A percentile compares a stretch with the other conserved stretches of the same genome.
phyloP scores from a whole-genome alignment of 163 green algal species.

The Scenedesmus sp. region DNA sequence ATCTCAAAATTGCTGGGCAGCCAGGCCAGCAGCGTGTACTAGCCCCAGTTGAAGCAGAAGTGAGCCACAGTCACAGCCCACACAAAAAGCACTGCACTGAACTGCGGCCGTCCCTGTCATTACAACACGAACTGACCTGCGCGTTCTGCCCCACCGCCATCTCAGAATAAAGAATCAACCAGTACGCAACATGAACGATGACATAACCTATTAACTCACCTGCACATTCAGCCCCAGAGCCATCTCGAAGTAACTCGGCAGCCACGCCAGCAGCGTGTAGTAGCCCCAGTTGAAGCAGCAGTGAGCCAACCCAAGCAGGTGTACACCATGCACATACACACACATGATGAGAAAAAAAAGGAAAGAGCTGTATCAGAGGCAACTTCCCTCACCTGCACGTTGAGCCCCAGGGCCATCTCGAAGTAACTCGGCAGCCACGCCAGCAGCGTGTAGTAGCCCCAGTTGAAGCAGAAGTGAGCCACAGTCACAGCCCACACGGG shows the following conservation, averaged over 20 bases:
- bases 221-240: slow-evolving; percentile 93
- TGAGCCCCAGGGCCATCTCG: slow-evolving; percentile 91
- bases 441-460: slow-evolving; percentile 96
- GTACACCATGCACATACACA: too few relatives aligned
- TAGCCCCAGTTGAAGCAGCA: slow-evolving; percentile 99
- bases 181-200: slow-evolving; percentile 53
- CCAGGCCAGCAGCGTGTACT: slow-evolving; percentile 97
- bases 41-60: slow-evolving; percentile 99
- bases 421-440: slow-evolving; percentile 98
- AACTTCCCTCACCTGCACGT: slow-evolving; percentile 78
- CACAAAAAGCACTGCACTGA: slow-evolving; percentile 56
- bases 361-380: too few relatives aligned
- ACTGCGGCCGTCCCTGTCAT: too few relatives aligned
- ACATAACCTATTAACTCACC: slow-evolving; percentile 40
- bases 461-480: slow-evolving; percentile 99
- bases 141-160: slow-evolving; percentile 86
- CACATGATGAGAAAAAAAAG: too few relatives aligned
- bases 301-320: slow-evolving; percentile 73
- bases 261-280: slow-evolving; percentile 97
- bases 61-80: slow-evolving; percentile 96
- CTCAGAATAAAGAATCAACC: slow-evolving; percentile 98
- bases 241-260: slow-evolving; percentile 97
- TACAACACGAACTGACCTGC: too few relatives aligned
- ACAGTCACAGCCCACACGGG: slow-evolving; percentile 95
- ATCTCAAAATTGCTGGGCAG: slow-evolving; percentile 97